These are phyloP conservation scores for Aspergillus heteromorphus DNA, from an alignment of 495 filamentous ascomycete species.

Conservation along the genomic window DNA sequence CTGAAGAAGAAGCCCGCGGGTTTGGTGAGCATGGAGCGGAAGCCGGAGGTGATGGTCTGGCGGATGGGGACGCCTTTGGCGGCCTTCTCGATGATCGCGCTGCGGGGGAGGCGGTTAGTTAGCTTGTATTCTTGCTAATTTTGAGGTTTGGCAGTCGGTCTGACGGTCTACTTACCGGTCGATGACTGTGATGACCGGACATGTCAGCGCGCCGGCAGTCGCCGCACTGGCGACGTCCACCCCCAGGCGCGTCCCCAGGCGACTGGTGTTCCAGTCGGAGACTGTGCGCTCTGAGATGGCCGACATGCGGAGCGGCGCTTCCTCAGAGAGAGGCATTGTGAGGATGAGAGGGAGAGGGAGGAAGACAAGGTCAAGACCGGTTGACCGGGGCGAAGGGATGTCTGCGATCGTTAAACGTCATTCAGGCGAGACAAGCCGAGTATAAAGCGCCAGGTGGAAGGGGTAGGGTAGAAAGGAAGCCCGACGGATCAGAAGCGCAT, in stretches of 20 bases:
- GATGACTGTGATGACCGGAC: constrained; percentile 85
- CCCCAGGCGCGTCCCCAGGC: constrained; percentile 60
- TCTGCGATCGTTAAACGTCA: background rate
- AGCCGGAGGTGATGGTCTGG: constrained; percentile 57
- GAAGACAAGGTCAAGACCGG: background rate
- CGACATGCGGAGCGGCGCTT: constrained; percentile 24
- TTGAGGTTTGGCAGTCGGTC: background rate
- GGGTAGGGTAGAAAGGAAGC: constrained; percentile 13
- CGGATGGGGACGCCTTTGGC: constrained; percentile 71
- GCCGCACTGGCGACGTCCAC: constrained; percentile 72
- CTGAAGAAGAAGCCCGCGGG: constrained; percentile 70
- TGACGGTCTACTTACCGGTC: constrained; percentile 60
- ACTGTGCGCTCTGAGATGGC: constrained; percentile 20
- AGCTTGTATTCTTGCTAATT: too few species aligned
- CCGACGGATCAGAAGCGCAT: background rate
- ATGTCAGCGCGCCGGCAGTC: constrained; percentile 73
- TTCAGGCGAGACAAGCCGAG: background rate
- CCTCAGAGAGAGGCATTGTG: constrained; percentile 30
- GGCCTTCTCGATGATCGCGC: constrained; percentile 93
- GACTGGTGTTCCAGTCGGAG: constrained; percentile 73
- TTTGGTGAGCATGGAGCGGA: constrained; percentile 57
- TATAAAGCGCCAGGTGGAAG: background rate
- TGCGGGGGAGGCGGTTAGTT: constrained; percentile 28
- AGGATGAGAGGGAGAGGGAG: background rate
- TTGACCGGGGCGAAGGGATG: constrained; percentile 11